These are phyloP conservation scores for Furcasterigmium sp. DNA, from an alignment of 2,329 filamentous ascomycete species.

Conservation along the genomic window DNA sequence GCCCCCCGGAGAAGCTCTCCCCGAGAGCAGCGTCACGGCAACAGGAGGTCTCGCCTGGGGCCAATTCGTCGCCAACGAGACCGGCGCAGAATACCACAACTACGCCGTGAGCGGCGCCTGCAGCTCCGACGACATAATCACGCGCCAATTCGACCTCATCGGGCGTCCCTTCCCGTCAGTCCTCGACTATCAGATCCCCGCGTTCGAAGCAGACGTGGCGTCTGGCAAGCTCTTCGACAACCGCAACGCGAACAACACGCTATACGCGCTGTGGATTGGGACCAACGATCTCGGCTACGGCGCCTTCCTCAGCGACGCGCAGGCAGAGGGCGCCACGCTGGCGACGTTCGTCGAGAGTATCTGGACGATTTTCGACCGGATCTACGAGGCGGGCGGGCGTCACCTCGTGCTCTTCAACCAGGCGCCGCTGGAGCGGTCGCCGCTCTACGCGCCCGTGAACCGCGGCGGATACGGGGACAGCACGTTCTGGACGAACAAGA, in stretches of 20 bases:
- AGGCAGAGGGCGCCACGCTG: constrained; percentile 54
- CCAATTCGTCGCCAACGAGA: constrained; percentile 57
- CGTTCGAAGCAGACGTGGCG: constrained; percentile 45
- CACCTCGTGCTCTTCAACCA: constrained; percentile 70
- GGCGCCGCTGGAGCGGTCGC: constrained; percentile 61
- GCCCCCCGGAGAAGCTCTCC: constrained; percentile 49
- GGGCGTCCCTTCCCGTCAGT: constrained; percentile 56
- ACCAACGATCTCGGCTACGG: constrained; percentile 70
- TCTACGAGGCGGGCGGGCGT: constrained; percentile 63
- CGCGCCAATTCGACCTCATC: constrained; percentile 46
- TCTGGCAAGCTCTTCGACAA: constrained; percentile 36
- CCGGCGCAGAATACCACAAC: constrained; percentile 53
- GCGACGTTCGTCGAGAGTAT: constrained; percentile 64
- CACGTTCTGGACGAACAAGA: constrained; percentile 41
- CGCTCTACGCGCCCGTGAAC: constrained; percentile 53
- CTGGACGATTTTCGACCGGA: constrained; percentile 53
- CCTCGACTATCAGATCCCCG: constrained; percentile 54
- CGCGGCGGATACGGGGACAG: constrained; percentile 34
- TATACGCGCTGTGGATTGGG: constrained; percentile 75
- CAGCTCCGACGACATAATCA: constrained; percentile 64
- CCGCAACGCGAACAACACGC: constrained; percentile 51
- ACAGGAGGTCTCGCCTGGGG: constrained; percentile 66
- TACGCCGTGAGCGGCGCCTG: constrained; percentile 71
- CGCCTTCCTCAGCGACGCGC: constrained; percentile 62
- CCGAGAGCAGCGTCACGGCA: constrained; percentile 45